Evolutionary conservation across 2,329 filamentous ascomycete genomes (phyloP), one percentile per base, ranked within the genome.

Genomic region (Colletotrichum sp.): DNA sequence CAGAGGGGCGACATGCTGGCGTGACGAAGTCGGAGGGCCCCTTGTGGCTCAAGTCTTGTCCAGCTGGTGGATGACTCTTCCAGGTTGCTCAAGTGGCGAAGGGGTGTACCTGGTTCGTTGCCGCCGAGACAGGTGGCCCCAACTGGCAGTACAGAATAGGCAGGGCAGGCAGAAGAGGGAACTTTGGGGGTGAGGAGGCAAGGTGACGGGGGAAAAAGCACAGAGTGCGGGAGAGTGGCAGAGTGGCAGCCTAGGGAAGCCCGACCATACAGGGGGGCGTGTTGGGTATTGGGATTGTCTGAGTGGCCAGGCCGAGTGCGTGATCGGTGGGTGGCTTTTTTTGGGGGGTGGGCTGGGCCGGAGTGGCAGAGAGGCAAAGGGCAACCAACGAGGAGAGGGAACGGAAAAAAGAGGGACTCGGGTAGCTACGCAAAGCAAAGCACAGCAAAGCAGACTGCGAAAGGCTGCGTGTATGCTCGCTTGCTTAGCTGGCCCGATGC

Each of bases 61-160:
- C 77, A 72, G 66, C 52, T 77, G 68, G 76, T 72, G 64, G 79
- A 80, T 80, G 79, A 80, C 79, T 80, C 79, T 79, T 80, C 77
- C 77, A 79, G 80, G 75, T 67, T 30, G 32, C n/a, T 36, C 43
- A 63, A 69, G 78, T 75, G 78, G 78, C 76, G 43, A 75, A 68
- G 63, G 71, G 73, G 71, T 75, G 78, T 55, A 57, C 71, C 74
- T 75, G 70, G 60, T 74, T 74, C 64, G 67, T 76, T 74, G 74
- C 71, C 71, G 74, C 74, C 71, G 43, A 63, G 68, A 77, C 82
- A 84, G 81, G 81, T 84, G 83, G 81, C 79, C 80, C 81, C 82
- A 84, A 80, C 77, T 82, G 82, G 77, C 80, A 80, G 66, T 72
- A 66, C 77, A 60, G 26, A 16, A 36, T 34, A 68, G 55, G 36